Conservation (phyloP, 2,329 filamentous ascomycete species). For the Plenodomus tracheiphilus region DNA sequence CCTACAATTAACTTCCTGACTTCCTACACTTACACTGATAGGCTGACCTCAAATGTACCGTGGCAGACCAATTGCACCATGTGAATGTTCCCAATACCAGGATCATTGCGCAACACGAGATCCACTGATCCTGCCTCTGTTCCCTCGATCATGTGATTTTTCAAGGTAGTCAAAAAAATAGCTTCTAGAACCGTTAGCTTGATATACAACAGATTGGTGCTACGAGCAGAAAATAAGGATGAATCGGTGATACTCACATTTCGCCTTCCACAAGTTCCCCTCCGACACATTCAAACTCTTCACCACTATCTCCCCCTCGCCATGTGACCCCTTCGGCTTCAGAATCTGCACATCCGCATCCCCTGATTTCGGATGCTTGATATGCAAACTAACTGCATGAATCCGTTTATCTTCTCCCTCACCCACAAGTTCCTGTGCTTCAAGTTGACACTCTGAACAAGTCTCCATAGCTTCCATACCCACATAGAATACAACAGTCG, state of each 20-base stretch:
- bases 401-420: conserved; percentile 51
- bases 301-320: conserved; percentile 68
- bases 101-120: conserved; percentile 63
- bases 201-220: too few relatives aligned
- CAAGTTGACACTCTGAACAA: conserved; percentile 49
- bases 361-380: conserved; percentile 71
- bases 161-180: conserved; percentile 59
- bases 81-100: conserved; percentile 77
- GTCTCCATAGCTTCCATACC: conserved; percentile 73
- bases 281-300: conserved; percentile 66
- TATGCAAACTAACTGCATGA: conserved; percentile 68
- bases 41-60: conserved; percentile 84
- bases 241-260: conserved; percentile 54
- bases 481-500: conserved; percentile 78
- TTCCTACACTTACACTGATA: conserved; percentile 74
- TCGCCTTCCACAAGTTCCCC: conserved; percentile 77
- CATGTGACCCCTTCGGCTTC: conserved; percentile 60
- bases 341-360: conserved; percentile 76
- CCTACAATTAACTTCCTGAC: conserved; percentile 31
- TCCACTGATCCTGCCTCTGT: conserved; percentile 16
- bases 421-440: conserved; percentile 59
- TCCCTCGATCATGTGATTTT: conserved; percentile 58
- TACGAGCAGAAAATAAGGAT: background rate
- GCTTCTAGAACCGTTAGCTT: conserved; percentile 48
- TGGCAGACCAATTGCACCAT: conserved; percentile 89